phyloP scores from a whole-genome alignment of 768 basidiomycete genomes.

The Mycena amicta region DNA sequence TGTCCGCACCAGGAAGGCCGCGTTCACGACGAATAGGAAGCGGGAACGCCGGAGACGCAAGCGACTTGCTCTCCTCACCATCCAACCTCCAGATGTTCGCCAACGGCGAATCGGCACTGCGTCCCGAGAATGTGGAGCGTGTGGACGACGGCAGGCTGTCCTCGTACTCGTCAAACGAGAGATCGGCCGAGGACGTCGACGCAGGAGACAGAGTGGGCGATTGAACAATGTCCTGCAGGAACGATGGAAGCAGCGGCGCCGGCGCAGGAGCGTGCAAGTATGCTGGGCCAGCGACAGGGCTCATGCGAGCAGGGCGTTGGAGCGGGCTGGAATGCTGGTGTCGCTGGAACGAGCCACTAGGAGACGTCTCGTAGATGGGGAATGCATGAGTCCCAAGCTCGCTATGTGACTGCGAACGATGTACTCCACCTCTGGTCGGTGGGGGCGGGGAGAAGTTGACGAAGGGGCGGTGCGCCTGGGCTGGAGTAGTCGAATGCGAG shows the following conservation, averaged over 20 bases:
- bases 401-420: conserved; percentile 56
- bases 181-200: conserved; percentile 65
- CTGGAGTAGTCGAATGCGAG: conserved; percentile 50
- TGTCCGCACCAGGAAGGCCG: conserved; percentile 29
- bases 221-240: conserved; percentile 74
- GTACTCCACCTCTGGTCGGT: conserved; percentile 38
- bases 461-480: conserved; percentile 43
- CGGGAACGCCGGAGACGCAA: conserved; percentile 39
- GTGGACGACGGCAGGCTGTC: conserved; percentile 34
- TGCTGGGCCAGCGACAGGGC: conserved; percentile 8
- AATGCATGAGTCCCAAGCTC: conserved; percentile 40
- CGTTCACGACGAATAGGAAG: conserved; percentile 44
- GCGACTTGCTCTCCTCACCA: conserved; percentile 65
- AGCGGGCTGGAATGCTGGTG: conserved; percentile 22
- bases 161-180: conserved; percentile 64
- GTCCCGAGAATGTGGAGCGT: conserved; percentile 28
- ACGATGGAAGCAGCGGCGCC: conserved; percentile 70
- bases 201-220: conserved; percentile 67
- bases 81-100: conserved; percentile 75
- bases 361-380: conserved; percentile 73
- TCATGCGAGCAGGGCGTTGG: conserved; percentile 18
- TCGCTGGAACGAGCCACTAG: too few relatives aligned
- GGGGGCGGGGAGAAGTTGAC: conserved; percentile 36
- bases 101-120: conserved; percentile 34
- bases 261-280: conserved; percentile 37